Conservation (phyloP, 1,284 basidiomycete genomes). For the Anthracocystis walkeri region DNA sequence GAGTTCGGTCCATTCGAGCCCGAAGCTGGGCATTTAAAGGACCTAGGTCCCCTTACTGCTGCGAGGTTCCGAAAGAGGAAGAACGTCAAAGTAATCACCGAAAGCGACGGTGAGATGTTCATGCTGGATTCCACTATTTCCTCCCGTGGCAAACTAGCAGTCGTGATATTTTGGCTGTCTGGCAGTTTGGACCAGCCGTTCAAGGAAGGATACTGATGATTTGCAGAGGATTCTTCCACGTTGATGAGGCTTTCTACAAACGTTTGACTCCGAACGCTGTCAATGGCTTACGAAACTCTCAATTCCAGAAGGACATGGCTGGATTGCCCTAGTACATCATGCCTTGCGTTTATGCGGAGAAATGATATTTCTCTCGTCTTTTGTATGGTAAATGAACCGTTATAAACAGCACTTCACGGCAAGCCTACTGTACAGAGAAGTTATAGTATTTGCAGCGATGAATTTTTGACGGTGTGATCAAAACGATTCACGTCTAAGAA, state of each 20-base stretch:
- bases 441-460: no score
- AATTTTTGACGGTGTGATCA: no score
- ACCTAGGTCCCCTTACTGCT: neutral
- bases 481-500: no score
- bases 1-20: neutral
- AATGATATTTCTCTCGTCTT: no score
- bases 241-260: neutral
- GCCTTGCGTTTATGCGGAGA: neutral
- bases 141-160: neutral
- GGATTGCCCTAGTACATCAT: neutral
- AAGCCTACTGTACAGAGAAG: no score
- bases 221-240: conserved; percentile 4
- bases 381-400: no score
- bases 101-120: neutral
- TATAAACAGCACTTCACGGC: no score
- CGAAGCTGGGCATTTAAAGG: neutral
- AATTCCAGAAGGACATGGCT: neutral
- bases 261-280: neutral
- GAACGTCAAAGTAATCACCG: neutral
- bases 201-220: conserved; percentile 6
- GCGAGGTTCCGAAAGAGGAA: neutral
- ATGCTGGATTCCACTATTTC: neutral
- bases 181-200: conserved; percentile 7
- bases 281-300: neutral
- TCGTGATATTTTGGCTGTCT: neutral